These are phyloP conservation scores for Podospora australis DNA, from an alignment of 495 filamentous ascomycete species.

Conservation along the genomic window DNA sequence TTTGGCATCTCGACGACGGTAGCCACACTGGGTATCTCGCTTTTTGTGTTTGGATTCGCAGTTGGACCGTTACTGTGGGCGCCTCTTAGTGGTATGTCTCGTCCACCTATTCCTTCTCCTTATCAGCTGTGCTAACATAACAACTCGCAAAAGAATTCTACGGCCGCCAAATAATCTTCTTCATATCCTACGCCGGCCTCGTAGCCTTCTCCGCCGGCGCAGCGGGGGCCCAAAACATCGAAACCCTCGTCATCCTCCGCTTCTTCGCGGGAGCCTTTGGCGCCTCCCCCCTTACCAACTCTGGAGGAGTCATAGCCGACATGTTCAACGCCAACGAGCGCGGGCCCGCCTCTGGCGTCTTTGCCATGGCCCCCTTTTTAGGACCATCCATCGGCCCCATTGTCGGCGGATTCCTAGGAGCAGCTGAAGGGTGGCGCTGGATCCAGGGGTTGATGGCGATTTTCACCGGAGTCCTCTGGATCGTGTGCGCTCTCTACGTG, in stretches of 20 bases:
- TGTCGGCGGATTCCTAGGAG: conserved; percentile 52
- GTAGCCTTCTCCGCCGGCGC: conserved; percentile 65
- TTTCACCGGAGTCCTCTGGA: conserved; percentile 62
- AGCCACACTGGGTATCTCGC: conserved; percentile 60
- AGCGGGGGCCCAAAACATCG: conserved; percentile 55
- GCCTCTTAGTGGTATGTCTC: conserved; percentile 42
- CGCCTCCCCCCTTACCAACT: conserved; percentile 64
- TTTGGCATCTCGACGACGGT: conserved; percentile 57
- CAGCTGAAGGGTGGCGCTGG: conserved; percentile 55
- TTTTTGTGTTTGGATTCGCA: conserved; percentile 72
- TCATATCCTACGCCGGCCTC: conserved; percentile 54
- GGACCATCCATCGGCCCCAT: conserved; percentile 58
- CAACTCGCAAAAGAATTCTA: conserved; percentile 64
- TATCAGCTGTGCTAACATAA: no score
- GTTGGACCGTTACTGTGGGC: conserved; percentile 61
- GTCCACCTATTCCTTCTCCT: no score
- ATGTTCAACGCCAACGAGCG: conserved; percentile 60
- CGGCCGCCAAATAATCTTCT: conserved; percentile 65
- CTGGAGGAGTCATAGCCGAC: conserved; percentile 69
- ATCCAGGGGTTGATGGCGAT: conserved; percentile 59
- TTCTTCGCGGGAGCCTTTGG: conserved; percentile 79
- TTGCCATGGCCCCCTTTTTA: conserved; percentile 61
- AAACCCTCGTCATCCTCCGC: conserved; percentile 63
- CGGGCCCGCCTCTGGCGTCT: conserved; percentile 58
- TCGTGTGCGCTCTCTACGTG: conserved; percentile 56